Evolutionary conservation across 768 basidiomycete species (phyloP), one percentile per base, ranked within the genome.

Genomic region (Heimioporus sp.): DNA sequence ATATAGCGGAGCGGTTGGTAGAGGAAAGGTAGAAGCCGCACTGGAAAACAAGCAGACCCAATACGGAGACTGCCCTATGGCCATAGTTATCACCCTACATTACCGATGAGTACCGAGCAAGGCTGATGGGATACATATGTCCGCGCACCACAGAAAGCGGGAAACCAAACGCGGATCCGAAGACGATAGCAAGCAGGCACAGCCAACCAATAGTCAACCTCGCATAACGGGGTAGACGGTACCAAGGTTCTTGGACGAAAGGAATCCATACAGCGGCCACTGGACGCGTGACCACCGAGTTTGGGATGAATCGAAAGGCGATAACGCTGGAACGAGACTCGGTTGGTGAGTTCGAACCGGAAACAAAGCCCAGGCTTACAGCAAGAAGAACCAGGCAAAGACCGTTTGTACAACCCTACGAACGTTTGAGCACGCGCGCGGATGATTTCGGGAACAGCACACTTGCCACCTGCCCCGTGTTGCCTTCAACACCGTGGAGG

Each of bases 81-180:
- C 82, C 86, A 62, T 86, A 90, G n/a, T 72, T 74, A 7, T 86
- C 82, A 54, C 72, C 75, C 80, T 84, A 56, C n/a, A n/a, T 46
- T 32, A 34, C 35, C 38, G 28, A 48, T 61, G 50, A 64, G 56
- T 53, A 54, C 52, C 39, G 49, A 47, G 24, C 6, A 28, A 28
- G 5, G 24, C 5, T 28, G 24, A 46, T n/a, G 16, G 40, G 42
- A 46, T 41, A 43, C 39, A 41, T 34, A 41, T n/a, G 30, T 41
- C 5, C 44, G 61, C 77, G 39, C 55, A 87, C 88, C 44, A 65
- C 70, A 43, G 77, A 67, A 28, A 87, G 77, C 21, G 75, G 71
- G 72, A 92, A 89, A 10, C 92, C 92, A 65, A 91, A 95, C 0
- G 90, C 92, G 17, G 89, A 92, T 30, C 92, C 92, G 52, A 95